phyloP scores from a whole-genome alignment of 768 basidiomycete species.

The Tylopilus rubrobrunneus region DNA sequence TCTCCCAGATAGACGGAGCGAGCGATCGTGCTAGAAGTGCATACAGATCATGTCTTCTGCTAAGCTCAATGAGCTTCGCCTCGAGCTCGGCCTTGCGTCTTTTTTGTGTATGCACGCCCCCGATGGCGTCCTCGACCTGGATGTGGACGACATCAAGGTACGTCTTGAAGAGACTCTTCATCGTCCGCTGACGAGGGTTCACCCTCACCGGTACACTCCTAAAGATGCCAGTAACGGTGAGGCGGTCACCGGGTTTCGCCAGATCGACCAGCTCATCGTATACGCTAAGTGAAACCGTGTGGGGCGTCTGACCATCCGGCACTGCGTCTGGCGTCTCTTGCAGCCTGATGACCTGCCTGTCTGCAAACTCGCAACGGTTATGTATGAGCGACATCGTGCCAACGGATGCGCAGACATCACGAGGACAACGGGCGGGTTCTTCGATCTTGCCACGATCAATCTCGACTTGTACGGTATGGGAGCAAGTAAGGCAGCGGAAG shows the following conservation, averaged over 20 bases:
- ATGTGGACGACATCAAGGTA: slow-evolving; percentile 95
- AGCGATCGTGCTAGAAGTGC: slow-evolving; percentile 79
- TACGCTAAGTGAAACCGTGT: slow-evolving; percentile 94
- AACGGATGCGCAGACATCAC: slow-evolving; percentile 84
- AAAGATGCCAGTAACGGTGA: slow-evolving; percentile 91
- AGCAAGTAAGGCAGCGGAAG: slow-evolving; percentile 94
- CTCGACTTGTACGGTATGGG: slow-evolving; percentile 95
- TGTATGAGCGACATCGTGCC: slow-evolving; percentile 95
- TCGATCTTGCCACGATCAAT: slow-evolving; percentile 98
- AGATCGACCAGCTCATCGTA: slow-evolving; percentile 98
- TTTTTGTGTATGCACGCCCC: slow-evolving; percentile 33
- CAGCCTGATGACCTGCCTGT: slow-evolving; percentile 90
- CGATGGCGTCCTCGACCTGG: slow-evolving; percentile 49
- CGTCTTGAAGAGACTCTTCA: slow-evolving; percentile 97
- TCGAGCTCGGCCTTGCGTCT: slow-evolving; percentile 70
- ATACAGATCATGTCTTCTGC: slow-evolving; percentile 76
- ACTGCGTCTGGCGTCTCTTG: slow-evolving; percentile 99
- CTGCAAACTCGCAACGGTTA: slow-evolving; percentile 95
- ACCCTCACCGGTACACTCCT: slow-evolving; percentile 93
- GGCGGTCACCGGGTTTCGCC: slow-evolving; percentile 92
- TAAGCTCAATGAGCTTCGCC: slow-evolving; percentile 68
- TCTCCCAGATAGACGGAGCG: slow-evolving; percentile 94
- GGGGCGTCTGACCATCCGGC: slow-evolving; percentile 97
- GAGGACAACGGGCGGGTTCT: slow-evolving; percentile 87
- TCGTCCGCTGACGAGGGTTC: slow-evolving; percentile 84